phyloP scores from a whole-genome alignment of 768 basidiomycete genomes.

The Amanita thiersii region DNA sequence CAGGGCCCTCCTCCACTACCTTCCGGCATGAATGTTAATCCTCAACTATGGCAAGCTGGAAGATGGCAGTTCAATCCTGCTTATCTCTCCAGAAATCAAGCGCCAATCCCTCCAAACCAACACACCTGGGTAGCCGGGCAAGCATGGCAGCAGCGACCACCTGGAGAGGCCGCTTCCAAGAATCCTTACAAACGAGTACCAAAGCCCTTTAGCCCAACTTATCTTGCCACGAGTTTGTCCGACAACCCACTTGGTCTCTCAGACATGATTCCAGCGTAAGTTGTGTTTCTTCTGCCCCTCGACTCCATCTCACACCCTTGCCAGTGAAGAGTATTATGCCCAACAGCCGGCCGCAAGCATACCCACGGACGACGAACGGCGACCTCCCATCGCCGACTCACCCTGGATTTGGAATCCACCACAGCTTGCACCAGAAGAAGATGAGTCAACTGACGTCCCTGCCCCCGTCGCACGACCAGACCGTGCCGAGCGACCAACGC shows the following conservation, averaged over 20 bases:
- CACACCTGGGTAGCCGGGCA: slow-evolving; percentile 31
- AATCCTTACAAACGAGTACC: slow-evolving; percentile 62
- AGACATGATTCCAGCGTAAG: slow-evolving; percentile 59
- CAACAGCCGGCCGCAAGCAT: slow-evolving; percentile 23
- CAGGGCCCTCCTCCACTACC: slow-evolving; percentile 53
- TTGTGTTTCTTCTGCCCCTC: slow-evolving; percentile 11
- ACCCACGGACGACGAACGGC: slow-evolving; percentile 4
- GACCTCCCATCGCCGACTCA: slow-evolving; percentile 27
- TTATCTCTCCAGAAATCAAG: slow-evolving; percentile 23
- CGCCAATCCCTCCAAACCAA: slow-evolving; percentile 14
- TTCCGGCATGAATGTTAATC: slow-evolving; percentile 31
- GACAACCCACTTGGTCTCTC: slow-evolving; percentile 61
- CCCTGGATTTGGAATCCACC: slow-evolving; percentile 71
- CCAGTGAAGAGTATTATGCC: slow-evolving; percentile 8
- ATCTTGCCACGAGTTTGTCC: slow-evolving; percentile 47
- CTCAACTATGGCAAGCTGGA: slow-evolving; percentile 44
- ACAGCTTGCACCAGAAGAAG: slow-evolving; percentile 15
- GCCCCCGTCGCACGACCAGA: slow-evolving; percentile 9
- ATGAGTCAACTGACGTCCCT: slow-evolving; percentile 26
- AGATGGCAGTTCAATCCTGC: slow-evolving; percentile 44
- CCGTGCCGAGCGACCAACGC: slow-evolving; percentile 5
- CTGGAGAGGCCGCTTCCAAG: slow-evolving; percentile 18
- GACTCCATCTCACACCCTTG: background rate
- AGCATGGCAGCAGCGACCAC: slow-evolving; percentile 26
- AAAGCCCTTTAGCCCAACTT: slow-evolving; percentile 56